Base-by-base conservation (phyloP, 2,329 filamentous ascomycete species). In the Sporothrix protearum region DNA sequence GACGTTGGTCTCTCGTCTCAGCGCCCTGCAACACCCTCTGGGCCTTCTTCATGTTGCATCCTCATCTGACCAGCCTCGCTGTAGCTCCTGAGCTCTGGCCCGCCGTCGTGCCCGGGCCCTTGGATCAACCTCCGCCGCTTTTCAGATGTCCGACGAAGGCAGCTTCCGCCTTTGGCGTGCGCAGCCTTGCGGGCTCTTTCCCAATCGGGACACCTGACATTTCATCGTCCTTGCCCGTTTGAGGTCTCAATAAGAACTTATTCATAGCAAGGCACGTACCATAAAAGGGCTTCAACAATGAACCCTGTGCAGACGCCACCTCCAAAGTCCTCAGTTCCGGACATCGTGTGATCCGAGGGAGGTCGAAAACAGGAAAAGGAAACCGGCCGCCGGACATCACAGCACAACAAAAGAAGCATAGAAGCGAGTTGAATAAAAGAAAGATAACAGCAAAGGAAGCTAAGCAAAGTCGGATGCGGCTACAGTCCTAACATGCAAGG, bases 201-300 rank as follows among this genome's bases (percentile, higher is more conserved):
- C 61, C 16, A 2, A 19, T 30, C 25, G 22, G 61, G 22, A 28
- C 39, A 30, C 39, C 22, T 25, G 61, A 10, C 39, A 45, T 14
- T 2, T 14, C 39, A n/a, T 19, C 33, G 22, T 28, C 39, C 28
- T 61, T 49, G 5, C 71, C 66, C 9, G 5, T 49, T 72, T 68
- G 42, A 63, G 68, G 70, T 68, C 33, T 71, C 49, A 72, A 73
- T 73, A 73, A 57, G 55, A 59, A 39, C 67, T 30, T 49, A 30
- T 69, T 57, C 57, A 57, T 61, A n/a, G 22, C 22, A n/a, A 57
- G 51, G 51, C n/a, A 45, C 12, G 59, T 22, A 5, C 59, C 9
- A 45, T 9, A 9, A 22, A 22, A 53, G 16, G 28, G 39, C 67
- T 25, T 2, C 51, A 59, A 70, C 68, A 70, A 70, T 63, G 55